Base-by-base conservation (phyloP, 2,329 filamentous ascomycete genomes). In the Hansfordia pulvinata region DNA sequence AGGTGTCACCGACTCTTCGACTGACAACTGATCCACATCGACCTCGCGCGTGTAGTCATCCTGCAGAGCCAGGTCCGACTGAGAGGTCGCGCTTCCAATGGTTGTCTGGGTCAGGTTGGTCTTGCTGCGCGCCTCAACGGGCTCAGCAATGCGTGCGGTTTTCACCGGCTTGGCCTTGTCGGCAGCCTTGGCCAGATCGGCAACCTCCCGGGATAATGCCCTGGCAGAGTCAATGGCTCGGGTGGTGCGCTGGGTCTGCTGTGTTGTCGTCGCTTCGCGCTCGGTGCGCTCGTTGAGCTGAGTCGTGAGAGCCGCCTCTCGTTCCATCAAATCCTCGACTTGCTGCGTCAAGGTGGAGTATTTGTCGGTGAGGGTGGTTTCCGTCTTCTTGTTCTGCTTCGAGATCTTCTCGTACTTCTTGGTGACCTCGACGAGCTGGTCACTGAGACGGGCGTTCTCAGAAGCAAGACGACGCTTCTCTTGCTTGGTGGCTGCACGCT, bases 371-470 rank as follows among this genome's bases (percentile, higher is more conserved):
- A 36, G 27, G 18, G 25, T 32, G 8, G 29, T 23, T 20, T 26
- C 26, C 21, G 36, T 43, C 28, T 44, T 43, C 27, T 40, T 40
- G 33, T 44, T 40, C 11, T 46, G 42, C 10, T 43, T 37, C 13
- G 44, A 36, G 5, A 44, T 37, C 16, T 40, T 38, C 10, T 47
- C 42, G 13, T 46, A 39, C 24, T 44, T 43, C 27, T 43, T 37
- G 23, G 34, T 41, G 11, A 53, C 37, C 26, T 58, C 50, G 19
- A 61, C 50, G 11, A 64, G 41, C 32, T 63, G 56, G 28, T 56
- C 44, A 38, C 59, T 59, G 30, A 62, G 43, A 9, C 33, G 35
- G 13, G 37, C 29, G 10, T 39, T 42, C 13, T 29, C 30, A 8
- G 26, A 19, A 5, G 20, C 21, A n/a, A 44, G 34, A 11, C 32